These are phyloP conservation scores for Aspergillus bertholletiae DNA, from an alignment of 495 filamentous ascomycete species.

Conservation along the genomic window DNA sequence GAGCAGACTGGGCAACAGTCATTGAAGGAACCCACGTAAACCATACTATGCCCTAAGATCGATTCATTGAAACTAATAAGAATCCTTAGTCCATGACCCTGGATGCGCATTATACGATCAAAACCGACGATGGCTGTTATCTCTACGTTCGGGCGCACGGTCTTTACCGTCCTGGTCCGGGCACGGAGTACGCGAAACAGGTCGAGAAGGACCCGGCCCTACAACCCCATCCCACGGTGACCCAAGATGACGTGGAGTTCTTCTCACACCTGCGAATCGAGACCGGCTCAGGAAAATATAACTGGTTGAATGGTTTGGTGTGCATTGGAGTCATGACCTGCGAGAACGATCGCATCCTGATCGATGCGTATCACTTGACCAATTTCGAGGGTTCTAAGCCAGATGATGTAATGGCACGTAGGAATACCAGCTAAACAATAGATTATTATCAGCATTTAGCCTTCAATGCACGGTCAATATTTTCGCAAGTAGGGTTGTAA, in stretches of 20 bases:
- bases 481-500: background rate
- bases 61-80: background rate
- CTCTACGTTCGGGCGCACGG: conserved; percentile 32
- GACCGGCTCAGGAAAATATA: conserved; percentile 26
- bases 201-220: conserved; percentile 17
- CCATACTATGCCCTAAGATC: background rate
- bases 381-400: conserved; percentile 28
- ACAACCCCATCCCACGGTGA: conserved; percentile 17
- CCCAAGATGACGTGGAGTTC: conserved; percentile 30
- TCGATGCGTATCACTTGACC: conserved; percentile 33
- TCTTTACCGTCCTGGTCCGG: conserved; percentile 30
- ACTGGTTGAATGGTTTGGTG: conserved; percentile 32
- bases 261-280: conserved; percentile 30
- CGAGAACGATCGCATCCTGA: conserved; percentile 26
- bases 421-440: no score
- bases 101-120: conserved; percentile 29
- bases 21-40: conserved; percentile 31
- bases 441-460: no score
- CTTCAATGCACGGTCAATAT: no score
- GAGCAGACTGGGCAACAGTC: conserved; percentile 30
- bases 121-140: conserved; percentile 23
- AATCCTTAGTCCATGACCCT: conserved; percentile 28
- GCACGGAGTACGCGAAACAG: conserved; percentile 24
- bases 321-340: conserved; percentile 33
- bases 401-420: conserved; percentile 20